Base-by-base conservation (phyloP, 495 filamentous ascomycete genomes). In the Penicillium bovifimosum region DNA sequence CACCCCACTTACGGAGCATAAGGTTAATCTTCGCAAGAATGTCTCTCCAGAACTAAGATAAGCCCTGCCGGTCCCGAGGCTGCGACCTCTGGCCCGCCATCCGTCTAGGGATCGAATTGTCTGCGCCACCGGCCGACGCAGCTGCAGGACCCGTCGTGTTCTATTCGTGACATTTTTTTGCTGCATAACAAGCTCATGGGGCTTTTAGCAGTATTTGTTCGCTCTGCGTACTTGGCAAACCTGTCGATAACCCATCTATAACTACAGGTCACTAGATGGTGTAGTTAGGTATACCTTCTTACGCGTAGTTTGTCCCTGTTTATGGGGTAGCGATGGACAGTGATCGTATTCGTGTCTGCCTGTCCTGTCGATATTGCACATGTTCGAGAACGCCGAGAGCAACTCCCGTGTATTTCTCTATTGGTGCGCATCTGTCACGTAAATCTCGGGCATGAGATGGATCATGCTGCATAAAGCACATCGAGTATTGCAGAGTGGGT, bases 1-100 rank as follows among this genome's bases (percentile, higher is more conserved):
- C 45, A 54, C 61, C 55, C 55, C 50, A 60, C 53, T 41, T 45
- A 41, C 29, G 46, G 50, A 57, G 51, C 58, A 55, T 35, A 6
- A 59, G 52, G 60, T 56, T 53, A 59, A 65, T 65, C 60, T 54
- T 60, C 59, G 28, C 44, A 35, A 39, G 17, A 34, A 20, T 48
- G 40, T 26, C 47, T 36, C 35, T 56, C 47, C 59, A 56, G 54
- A 52, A 50, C 50, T 49, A 43, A 56, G 56, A 65, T 65, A 63
- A 63, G 62, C 62, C 56, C 62, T 65, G 62, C 48, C 48, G 56
- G 59, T 53, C 50, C 59, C 62, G 35, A 46, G 54, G 32, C 53
- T 53, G 58, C 26, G 50, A 59, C 54, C 56, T 61, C 56, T 63
- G 31, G n/a, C n/a, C n/a, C n/a, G n/a, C n/a, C n/a, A n/a, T 60